Percentiles rank a stretch among this genome's conserved stretches.
Evolutionary conservation across 2,329 filamentous ascomycete genomes (phyloP).

Genomic region (Alternaria sp.): DNA sequence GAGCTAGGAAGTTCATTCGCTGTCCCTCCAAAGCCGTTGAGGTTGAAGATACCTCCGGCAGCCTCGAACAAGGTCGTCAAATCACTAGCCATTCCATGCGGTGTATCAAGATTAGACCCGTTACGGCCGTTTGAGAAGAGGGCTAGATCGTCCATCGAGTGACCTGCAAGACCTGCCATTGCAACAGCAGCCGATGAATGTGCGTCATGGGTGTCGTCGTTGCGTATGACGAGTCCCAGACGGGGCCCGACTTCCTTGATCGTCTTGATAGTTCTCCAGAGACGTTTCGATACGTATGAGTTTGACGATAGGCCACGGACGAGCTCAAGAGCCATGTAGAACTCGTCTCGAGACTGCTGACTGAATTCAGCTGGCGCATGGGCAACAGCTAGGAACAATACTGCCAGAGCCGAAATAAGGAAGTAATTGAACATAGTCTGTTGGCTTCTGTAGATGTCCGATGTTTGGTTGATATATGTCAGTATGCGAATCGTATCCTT

Average conservation of each 20-base stretch:
- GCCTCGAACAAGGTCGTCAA: slow-evolving; percentile 71
- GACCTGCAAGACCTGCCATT: slow-evolving; percentile 71
- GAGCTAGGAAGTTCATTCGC: slow-evolving; percentile 47
- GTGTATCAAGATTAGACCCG: slow-evolving; percentile 55
- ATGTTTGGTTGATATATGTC: slow-evolving; percentile 74
- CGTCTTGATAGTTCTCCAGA: slow-evolving; percentile 76
- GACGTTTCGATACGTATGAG: slow-evolving; percentile 74
- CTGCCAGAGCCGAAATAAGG: slow-evolving; percentile 76
- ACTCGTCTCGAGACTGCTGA: slow-evolving; percentile 74
- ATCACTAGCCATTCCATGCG: slow-evolving; percentile 70
- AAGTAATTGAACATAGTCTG: slow-evolving; percentile 86
- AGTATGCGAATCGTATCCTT: slow-evolving; percentile 80
- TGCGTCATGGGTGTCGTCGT: slow-evolving; percentile 60
- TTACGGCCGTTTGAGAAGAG: slow-evolving; percentile 55
- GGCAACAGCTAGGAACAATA: slow-evolving; percentile 78
- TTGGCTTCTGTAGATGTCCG: slow-evolving; percentile 74
- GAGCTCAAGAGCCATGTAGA: slow-evolving; percentile 79
- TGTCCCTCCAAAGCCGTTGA: slow-evolving; percentile 35
- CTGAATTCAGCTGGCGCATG: slow-evolving; percentile 79
- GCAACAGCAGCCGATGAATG: slow-evolving; percentile 70
- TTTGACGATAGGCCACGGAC: slow-evolving; percentile 76
- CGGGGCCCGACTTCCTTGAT: slow-evolving; percentile 77
- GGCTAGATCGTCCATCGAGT: slow-evolving; percentile 66
- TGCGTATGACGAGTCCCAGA: slow-evolving; percentile 66
- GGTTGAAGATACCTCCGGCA: slow-evolving; percentile 60